Evolutionary conservation across 805 yeast genomes (phyloP).

Genomic region (Myxozyma neglecta): DNA sequence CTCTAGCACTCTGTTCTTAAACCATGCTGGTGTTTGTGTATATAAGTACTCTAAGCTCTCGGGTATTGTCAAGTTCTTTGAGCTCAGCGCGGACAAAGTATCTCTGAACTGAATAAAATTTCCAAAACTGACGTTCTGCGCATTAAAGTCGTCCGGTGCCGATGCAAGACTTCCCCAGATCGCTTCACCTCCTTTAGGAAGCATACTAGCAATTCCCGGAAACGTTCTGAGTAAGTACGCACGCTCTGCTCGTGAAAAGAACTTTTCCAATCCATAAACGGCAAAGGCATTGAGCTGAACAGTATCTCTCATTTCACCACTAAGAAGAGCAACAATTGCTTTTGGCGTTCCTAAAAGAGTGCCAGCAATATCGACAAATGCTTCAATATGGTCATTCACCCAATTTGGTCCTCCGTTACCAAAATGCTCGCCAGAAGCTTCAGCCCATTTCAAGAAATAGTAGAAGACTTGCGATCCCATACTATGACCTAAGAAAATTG

Average conservation of each 20-base stretch:
- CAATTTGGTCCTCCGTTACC: conserved; percentile 92
- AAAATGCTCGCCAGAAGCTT: conserved; percentile 72
- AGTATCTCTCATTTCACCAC: conserved; percentile 98
- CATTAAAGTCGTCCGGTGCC: conserved; percentile 57
- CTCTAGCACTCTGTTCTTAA: conserved; percentile 57
- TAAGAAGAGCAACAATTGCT: conserved; percentile 83
- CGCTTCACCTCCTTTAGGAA: conserved; percentile 90
- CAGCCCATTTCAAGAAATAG: conserved; percentile 95
- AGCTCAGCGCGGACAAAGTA: conserved; percentile 46
- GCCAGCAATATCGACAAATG: conserved; percentile 86
- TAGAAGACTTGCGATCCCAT: conserved; percentile 93
- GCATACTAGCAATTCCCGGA: conserved; percentile 95
- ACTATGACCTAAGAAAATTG: conserved; percentile 84
- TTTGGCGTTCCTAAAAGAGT: conserved; percentile 93
- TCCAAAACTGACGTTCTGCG: conserved; percentile 55
- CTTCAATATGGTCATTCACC: conserved; percentile 82
- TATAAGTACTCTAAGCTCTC: conserved; percentile 68
- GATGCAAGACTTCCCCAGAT: conserved; percentile 77
- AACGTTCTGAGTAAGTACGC: conserved; percentile 80
- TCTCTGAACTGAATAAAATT: conserved; percentile 67
- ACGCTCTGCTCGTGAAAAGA: conserved; percentile 86
- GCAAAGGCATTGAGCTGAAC: conserved; percentile 91
- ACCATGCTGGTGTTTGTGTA: conserved; percentile 75
- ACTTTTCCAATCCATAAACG: conserved; percentile 89
- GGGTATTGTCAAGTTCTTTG: conserved; percentile 59